Evolutionary conservation across 768 basidiomycete species (phyloP), one percentile per base, ranked within the genome.

Genomic region (Cytidiella melzeri): DNA sequence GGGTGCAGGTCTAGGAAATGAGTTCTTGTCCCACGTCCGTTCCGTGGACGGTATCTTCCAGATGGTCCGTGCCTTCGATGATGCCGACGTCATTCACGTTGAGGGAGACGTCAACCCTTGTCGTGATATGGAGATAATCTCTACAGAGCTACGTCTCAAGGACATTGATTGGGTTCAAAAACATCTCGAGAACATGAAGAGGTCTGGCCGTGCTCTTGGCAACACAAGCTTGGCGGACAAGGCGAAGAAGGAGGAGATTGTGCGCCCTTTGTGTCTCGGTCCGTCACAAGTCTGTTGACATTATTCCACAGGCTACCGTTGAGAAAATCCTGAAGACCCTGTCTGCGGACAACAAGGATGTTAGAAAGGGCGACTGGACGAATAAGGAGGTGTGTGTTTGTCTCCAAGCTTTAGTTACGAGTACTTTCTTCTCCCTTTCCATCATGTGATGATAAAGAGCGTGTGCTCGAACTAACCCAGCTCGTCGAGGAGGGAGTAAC

Each of bases 101-200:
- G 96, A 98, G 70, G 96, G 96, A 39, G 96, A 98, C 59, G 93
- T 99, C 50, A 77, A 98, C 68, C 96, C 96, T 10, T 55, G 88
- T 34, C 86, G 96, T 51, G 96, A 99, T 69, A 97, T 98, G 94
- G 83, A 88, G 56, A 98, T 97, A 61, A 99, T 99, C 61, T 83
- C 85, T 57, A 95, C 82, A 6, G 96, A 99, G 68, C 73, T 99
- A 18, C 77, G 93, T 42, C 70, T 99, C 38, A 99, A 99, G 72
- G 96, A 99, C 68, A 94, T 94, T 55, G 96, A 99, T 62, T 99
- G 96, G 96, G 86, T 92, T 10, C 90, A 97, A 70, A 98, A 98
- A 71, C 69, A 82, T 38, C 66, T 97, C 27, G 94, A 94, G 0
- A 70, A 67, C 40, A 66, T 91, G 55, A 92, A 89, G 70, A 90